Conservation (phyloP, 2,329 filamentous ascomycete species). For the Exserohilum turcica region DNA sequence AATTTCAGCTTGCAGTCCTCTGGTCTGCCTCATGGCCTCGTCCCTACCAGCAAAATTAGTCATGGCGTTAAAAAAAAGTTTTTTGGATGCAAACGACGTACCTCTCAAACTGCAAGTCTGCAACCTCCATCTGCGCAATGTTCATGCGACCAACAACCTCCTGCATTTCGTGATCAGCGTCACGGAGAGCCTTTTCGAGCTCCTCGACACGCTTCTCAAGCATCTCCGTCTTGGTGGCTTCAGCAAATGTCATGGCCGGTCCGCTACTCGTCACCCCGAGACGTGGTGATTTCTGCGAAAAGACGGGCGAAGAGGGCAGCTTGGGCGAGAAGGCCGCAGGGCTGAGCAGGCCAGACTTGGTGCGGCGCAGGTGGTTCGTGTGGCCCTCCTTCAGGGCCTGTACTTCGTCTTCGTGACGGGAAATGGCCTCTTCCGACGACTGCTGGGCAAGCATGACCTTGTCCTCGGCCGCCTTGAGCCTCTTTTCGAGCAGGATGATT, state of each 20-base stretch:
- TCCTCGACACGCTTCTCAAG: conserved; percentile 81
- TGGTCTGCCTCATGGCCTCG: conserved; percentile 72
- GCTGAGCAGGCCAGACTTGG: conserved; percentile 61
- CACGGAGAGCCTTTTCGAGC: conserved; percentile 77
- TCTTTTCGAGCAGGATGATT: conserved; percentile 82
- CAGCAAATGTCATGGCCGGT: conserved; percentile 62
- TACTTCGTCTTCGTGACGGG: conserved; percentile 85
- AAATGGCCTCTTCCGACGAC: conserved; percentile 81
- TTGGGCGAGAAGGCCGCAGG: conserved; percentile 60
- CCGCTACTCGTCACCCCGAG: conserved; percentile 67
- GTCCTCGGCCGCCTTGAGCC: conserved; percentile 82
- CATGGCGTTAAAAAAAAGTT: conserved; percentile 16
- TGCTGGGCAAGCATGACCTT: conserved; percentile 81
- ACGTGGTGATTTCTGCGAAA: conserved; percentile 62
- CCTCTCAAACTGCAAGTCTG: conserved; percentile 74
- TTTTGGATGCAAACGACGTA: conserved; percentile 25
- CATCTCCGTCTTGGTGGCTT: conserved; percentile 73
- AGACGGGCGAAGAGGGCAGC: conserved; percentile 67
- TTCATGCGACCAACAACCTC: conserved; percentile 84
- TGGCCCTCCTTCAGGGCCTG: conserved; percentile 75
- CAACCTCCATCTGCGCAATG: conserved; percentile 79
- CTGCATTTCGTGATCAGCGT: conserved; percentile 82
- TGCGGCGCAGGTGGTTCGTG: conserved; percentile 75
- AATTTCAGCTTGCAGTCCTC: conserved; percentile 70
- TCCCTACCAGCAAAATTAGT: conserved; percentile 56